These are phyloP conservation scores for Triticum turgidum DNA, from an alignment of 176 grass and related monocot genomes.

Conservation along the genomic window DNA sequence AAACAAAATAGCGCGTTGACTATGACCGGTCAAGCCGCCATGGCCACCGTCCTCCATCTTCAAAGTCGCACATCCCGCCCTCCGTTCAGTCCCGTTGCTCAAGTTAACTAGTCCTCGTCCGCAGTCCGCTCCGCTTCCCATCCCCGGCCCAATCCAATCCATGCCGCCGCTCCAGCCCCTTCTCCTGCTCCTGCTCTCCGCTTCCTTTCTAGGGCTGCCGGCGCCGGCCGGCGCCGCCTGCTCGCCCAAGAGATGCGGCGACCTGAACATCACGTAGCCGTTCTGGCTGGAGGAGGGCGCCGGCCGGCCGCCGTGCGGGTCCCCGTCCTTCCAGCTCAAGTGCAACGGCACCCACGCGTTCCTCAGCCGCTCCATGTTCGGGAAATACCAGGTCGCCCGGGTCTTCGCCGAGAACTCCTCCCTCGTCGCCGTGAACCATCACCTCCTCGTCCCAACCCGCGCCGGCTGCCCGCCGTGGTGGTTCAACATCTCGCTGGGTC, in stretches of 20 bases:
- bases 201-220: not conserved
- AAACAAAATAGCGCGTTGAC: not conserved
- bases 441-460: slow-evolving; percentile 5
- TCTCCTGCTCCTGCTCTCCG: not conserved
- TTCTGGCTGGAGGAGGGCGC: slow-evolving; percentile 42
- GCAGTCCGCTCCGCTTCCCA: not conserved
- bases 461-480: slow-evolving; percentile 17
- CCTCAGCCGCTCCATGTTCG: accelerated
- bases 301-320: not conserved
- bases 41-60: not conserved
- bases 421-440: slow-evolving; percentile 3
- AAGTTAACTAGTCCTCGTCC: not conserved
- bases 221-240: not conserved
- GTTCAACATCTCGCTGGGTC: not conserved
- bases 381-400: not conserved
- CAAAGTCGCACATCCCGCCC: not conserved
- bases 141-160: not conserved
- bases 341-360: slow-evolving; percentile 6
- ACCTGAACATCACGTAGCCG: slow-evolving; percentile 10
- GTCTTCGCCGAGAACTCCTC: not conserved
- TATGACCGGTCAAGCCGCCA: not conserved
- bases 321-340: slow-evolving; percentile 19
- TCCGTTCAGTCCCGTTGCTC: no score
- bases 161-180: not conserved
- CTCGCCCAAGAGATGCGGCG: not conserved